Evolutionary conservation across 1,139 yeast species (phyloP).

Genomic region (Taphrina confusa): DNA sequence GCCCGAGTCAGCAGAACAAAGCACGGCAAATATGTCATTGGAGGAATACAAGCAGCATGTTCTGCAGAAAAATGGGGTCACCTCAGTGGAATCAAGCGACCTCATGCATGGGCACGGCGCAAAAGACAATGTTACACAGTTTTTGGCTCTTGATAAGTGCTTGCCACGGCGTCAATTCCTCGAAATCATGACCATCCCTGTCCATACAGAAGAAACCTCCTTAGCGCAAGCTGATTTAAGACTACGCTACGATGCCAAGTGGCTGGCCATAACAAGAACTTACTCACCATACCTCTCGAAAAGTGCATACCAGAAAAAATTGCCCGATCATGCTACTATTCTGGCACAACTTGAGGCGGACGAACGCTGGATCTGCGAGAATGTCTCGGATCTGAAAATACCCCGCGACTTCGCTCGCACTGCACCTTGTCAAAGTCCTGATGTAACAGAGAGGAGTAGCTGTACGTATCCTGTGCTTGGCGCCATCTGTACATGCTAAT

Average conservation of each 20-base stretch:
- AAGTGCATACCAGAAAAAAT: constrained; percentile 30
- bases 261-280: constrained; percentile 48
- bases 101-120: neutral
- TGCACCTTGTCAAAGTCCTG: constrained; percentile 35
- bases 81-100: neutral
- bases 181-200: constrained; percentile 49
- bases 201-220: constrained; percentile 32
- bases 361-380: constrained; percentile 44
- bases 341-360: constrained; percentile 40
- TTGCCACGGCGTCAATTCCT: constrained; percentile 61
- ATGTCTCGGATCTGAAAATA: constrained; percentile 43
- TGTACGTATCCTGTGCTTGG: neutral
- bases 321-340: constrained; percentile 37
- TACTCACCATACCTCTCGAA: constrained; percentile 42
- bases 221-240: neutral
- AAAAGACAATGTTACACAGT: constrained; percentile 51
- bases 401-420: constrained; percentile 42
- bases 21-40: neutral
- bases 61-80: neutral
- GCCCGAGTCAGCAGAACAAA: neutral
- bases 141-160: constrained; percentile 85
- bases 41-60: constrained; percentile 26
- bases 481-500: neutral
- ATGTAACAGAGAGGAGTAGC: constrained; percentile 1
- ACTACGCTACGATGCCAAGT: constrained; percentile 47